Evolutionary conservation across 106 monocot genomes (phyloP).

Genomic region (Ottelia alismoides): DNA sequence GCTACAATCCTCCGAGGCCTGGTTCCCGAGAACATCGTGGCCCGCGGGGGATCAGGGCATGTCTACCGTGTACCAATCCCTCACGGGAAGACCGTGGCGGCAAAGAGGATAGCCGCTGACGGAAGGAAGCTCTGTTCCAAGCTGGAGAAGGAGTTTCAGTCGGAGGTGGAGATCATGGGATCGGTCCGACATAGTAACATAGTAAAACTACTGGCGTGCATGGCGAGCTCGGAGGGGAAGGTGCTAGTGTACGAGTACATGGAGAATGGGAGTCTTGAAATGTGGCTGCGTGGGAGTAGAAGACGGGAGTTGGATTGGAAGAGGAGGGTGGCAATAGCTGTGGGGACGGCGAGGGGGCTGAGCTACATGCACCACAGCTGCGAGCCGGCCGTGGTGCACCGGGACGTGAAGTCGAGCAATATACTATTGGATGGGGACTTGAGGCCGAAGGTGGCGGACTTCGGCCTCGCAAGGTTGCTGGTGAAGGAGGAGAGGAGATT

Average conservation of each 20-base stretch:
- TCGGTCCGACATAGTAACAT: slow-evolving; percentile 55
- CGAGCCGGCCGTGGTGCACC: slow-evolving; percentile 43
- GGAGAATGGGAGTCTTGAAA: no score
- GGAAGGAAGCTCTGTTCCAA: slow-evolving; percentile 9
- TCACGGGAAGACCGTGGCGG: slow-evolving; percentile 24
- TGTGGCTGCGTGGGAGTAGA: slow-evolving; percentile 2
- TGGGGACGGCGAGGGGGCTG: slow-evolving; percentile 10
- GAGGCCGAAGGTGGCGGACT: slow-evolving; percentile 5
- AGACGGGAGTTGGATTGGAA: slow-evolving; percentile 7
- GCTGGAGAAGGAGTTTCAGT: slow-evolving; percentile 24
- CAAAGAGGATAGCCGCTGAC: slow-evolving; percentile 22
- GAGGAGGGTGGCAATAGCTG: slow-evolving; percentile 33
- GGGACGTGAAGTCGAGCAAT: no score
- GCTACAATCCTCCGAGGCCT: slow-evolving; percentile 34
- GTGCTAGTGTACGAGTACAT: no score
- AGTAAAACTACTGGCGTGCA: slow-evolving; percentile 52
- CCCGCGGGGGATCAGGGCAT: slow-evolving; percentile 38
- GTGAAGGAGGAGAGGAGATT: slow-evolving; percentile 28
- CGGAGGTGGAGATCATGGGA: slow-evolving; percentile 28
- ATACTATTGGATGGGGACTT: slow-evolving; percentile 1
- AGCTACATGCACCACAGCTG: slow-evolving; percentile 36
- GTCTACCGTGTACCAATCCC: slow-evolving; percentile 62
- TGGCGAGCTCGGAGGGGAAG: slow-evolving; percentile 36
- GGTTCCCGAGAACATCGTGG: slow-evolving; percentile 45
- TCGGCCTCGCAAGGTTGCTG: slow-evolving; percentile 35